Percentiles rank a stretch among this genome's conserved stretches.
Conservation (phyloP, 306 rosid species). For the Glycine latifolia region DNA sequence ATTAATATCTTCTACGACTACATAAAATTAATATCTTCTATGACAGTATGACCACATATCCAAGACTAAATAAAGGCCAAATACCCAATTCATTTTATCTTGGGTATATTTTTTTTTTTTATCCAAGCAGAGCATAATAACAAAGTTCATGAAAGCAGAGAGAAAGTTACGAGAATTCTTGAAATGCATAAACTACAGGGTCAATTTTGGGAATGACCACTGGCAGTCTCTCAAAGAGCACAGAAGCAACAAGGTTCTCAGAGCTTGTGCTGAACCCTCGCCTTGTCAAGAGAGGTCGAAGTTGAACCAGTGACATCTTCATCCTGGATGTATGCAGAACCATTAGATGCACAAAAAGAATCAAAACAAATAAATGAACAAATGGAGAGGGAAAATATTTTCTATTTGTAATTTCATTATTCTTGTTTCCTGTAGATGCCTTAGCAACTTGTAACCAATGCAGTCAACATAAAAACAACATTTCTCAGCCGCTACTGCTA, state of each 20-base stretch:
- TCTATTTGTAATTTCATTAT: neutral
- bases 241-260: slow-evolving; percentile 82
- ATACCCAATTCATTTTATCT: neutral
- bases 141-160: neutral
- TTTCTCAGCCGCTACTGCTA: neutral
- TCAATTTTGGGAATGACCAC: slow-evolving; percentile 89
- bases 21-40: neutral
- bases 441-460: neutral
- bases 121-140: slow-evolving; percentile 26
- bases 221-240: slow-evolving; percentile 92
- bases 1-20: neutral
- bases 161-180: slow-evolving; percentile 78
- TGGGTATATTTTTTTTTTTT: neutral
- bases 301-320: slow-evolving; percentile 66
- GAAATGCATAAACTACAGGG: slow-evolving; percentile 89
- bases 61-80: slow-evolving; percentile 7
- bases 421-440: too few relatives aligned
- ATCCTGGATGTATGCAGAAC: slow-evolving; percentile 52
- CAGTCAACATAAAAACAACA: neutral
- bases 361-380: neutral
- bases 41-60: neutral
- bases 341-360: neutral
- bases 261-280: slow-evolving; percentile 70
- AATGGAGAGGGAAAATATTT: neutral
- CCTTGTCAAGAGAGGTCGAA: slow-evolving; percentile 54